Conservation (phyloP, 306 rosid genomes). For the Prunus mume region DNA sequence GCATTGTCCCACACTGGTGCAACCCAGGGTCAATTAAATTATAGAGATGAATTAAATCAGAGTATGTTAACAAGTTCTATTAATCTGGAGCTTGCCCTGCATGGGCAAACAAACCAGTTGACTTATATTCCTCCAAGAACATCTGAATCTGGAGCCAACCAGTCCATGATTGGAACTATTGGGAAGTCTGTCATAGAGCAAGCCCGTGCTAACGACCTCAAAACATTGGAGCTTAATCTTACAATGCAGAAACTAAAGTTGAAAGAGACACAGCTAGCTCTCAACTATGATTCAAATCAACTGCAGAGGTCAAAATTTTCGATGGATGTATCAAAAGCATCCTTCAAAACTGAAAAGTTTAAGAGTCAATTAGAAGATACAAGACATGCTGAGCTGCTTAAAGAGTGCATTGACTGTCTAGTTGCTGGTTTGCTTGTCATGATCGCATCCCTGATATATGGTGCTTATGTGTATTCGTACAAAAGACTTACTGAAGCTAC, state of each 20-base stretch:
- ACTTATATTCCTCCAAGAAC: conserved; percentile 32
- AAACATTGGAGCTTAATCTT: conserved; percentile 57
- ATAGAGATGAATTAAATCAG: conserved; percentile 36
- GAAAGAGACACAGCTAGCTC: conserved; percentile 55
- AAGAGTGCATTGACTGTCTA: conserved; percentile 74
- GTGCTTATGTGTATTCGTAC: conserved; percentile 64
- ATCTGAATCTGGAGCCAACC: conserved; percentile 30
- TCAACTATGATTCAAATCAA: conserved; percentile 47
- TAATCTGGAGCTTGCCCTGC: conserved; percentile 42
- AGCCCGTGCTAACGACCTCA: conserved; percentile 71
- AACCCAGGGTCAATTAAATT: conserved; percentile 28
- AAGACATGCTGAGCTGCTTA: conserved; percentile 64
- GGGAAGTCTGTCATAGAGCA: conserved; percentile 65
- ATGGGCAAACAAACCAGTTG: conserved; percentile 44
- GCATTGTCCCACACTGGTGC: conserved; percentile 8
- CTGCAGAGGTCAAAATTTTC: conserved; percentile 64
- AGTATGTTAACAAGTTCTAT: conserved; percentile 29
- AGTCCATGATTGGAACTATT: conserved; percentile 28
- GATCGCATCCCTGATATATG: conserved; percentile 58
- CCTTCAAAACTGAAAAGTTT: conserved; percentile 71
- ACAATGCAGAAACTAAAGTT: conserved; percentile 40
- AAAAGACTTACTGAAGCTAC: conserved; percentile 66
- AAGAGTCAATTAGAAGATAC: conserved; percentile 71
- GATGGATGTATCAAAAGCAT: conserved; percentile 67
- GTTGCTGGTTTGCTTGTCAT: conserved; percentile 77